These are phyloP conservation scores for Pichia sp. DNA, from an alignment of 1,139 yeast species.

Conservation along the genomic window DNA sequence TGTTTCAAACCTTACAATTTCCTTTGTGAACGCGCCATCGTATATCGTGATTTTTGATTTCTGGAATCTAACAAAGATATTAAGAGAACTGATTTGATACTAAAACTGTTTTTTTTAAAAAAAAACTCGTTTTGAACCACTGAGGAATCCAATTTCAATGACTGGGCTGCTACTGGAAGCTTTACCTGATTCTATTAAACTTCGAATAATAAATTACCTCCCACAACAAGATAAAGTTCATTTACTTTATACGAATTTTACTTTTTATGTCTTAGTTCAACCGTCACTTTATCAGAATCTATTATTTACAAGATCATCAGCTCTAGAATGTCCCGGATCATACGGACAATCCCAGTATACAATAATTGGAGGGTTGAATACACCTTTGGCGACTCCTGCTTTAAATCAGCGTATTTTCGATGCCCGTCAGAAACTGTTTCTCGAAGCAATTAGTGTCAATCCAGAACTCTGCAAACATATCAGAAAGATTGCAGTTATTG, in stretches of 20 bases:
- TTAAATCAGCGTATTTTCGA: constrained; percentile 17
- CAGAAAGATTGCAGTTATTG: constrained; percentile 19
- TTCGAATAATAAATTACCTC: constrained; percentile 16
- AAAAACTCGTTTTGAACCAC: too few species aligned
- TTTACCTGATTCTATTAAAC: constrained; percentile 20
- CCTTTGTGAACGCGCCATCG: too few species aligned
- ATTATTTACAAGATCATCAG: constrained; percentile 18
- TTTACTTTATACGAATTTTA: constrained; percentile 22
- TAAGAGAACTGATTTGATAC: too few species aligned
- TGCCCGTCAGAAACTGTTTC: constrained; percentile 25
- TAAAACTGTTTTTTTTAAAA: too few species aligned
- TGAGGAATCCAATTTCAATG: too few species aligned
- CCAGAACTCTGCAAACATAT: constrained; percentile 20
- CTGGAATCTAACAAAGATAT: too few species aligned
- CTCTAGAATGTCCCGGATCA: constrained; percentile 9
- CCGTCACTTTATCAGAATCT: constrained; percentile 25
- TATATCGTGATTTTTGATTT: too few species aligned
- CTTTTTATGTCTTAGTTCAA: constrained; percentile 20
- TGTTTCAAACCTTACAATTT: too few species aligned
- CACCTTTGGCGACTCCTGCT: constrained; percentile 21
- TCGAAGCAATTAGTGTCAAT: constrained; percentile 25
- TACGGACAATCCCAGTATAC: constrained; percentile 21
- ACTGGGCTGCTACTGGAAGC: too few species aligned
- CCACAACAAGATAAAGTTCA: constrained; percentile 27
- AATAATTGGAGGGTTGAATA: constrained; percentile 22